Percentiles rank a stretch among this genome's conserved stretches.
phyloP scores from a whole-genome alignment of 73 alveolate species.

The Tetrahymena borealis region DNA sequence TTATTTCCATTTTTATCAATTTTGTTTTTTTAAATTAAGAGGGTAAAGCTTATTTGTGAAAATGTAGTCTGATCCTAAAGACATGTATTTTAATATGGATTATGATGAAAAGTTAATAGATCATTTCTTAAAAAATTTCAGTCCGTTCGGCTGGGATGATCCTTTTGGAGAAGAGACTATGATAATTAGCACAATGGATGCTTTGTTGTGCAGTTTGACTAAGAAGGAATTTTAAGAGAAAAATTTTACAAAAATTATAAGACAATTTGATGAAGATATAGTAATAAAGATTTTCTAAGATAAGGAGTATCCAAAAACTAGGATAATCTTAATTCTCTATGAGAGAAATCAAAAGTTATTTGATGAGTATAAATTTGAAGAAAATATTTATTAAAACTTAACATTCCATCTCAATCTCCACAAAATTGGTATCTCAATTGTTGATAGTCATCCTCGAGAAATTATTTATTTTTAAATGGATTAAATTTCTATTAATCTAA shows the following conservation, averaged over 20 bases:
- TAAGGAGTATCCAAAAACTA: not conserved
- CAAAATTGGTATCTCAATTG: not conserved
- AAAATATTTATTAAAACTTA: not conserved
- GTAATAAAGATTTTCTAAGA: not conserved
- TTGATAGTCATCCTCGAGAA: not conserved
- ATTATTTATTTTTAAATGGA: not conserved
- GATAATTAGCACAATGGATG: not conserved
- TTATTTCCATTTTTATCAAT: not conserved
- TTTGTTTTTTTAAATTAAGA: not conserved
- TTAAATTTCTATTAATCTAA: not conserved
- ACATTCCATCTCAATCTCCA: not conserved
- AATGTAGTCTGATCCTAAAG: not conserved
- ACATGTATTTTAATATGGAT: not conserved
- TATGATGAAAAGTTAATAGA: not conserved
- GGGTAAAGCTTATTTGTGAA: not conserved
- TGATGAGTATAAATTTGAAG: not conserved
- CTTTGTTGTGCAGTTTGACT: not conserved
- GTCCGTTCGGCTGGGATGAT: not conserved
- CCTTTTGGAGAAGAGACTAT: not conserved
- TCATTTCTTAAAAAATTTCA: not conserved
- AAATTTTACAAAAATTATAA: not conserved
- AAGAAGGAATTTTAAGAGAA: not conserved
- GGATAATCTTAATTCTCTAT: not conserved
- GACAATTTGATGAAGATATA: not conserved
- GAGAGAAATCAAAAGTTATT: not conserved